Percentiles rank a stretch among this genome's conserved stretches.
These are phyloP conservation scores for Centella asiatica DNA, from an alignment of 129 eudicot genomes.

Conservation along the genomic window DNA sequence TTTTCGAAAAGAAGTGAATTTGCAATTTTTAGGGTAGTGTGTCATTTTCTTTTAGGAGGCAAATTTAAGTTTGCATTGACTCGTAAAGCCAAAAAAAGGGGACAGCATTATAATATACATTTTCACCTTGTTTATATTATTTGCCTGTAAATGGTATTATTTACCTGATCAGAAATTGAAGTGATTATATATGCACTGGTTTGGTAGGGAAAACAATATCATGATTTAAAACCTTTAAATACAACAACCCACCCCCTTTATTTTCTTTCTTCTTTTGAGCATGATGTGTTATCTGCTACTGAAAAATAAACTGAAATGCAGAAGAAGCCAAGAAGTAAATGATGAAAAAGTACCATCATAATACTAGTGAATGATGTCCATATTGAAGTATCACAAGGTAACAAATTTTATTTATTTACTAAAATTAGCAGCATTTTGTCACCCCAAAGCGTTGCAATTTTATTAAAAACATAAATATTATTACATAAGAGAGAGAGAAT, in stretches of 20 bases:
- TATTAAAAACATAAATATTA: background rate
- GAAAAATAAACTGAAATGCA: background rate
- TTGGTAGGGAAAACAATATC: background rate
- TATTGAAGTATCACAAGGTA: background rate
- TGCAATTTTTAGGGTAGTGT: too few species aligned
- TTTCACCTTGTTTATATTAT: too few species aligned
- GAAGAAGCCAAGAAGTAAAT: conserved; percentile 7
- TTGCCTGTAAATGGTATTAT: too few species aligned
- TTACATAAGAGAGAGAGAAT: conserved; percentile 1
- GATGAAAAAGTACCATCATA: conserved; percentile 5
- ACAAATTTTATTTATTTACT: background rate
- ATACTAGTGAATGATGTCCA: background rate
- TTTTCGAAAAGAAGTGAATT: too few species aligned
- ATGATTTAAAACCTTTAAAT: conserved; percentile 4
- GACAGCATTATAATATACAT: background rate
- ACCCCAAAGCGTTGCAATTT: conserved; percentile 4
- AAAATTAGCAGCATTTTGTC: background rate
- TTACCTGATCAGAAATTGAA: too few species aligned
- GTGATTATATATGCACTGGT: background rate
- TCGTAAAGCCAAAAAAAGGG: background rate
- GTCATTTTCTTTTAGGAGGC: too few species aligned
- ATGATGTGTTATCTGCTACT: conserved; percentile 7
- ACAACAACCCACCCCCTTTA: background rate
- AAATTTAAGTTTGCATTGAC: too few species aligned
- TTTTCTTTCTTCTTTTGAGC: background rate